Percentiles rank a stretch among this genome's conserved stretches.
Evolutionary conservation across 495 filamentous ascomycete genomes (phyloP).

Genomic region (Hypoxylon cercidicola): DNA sequence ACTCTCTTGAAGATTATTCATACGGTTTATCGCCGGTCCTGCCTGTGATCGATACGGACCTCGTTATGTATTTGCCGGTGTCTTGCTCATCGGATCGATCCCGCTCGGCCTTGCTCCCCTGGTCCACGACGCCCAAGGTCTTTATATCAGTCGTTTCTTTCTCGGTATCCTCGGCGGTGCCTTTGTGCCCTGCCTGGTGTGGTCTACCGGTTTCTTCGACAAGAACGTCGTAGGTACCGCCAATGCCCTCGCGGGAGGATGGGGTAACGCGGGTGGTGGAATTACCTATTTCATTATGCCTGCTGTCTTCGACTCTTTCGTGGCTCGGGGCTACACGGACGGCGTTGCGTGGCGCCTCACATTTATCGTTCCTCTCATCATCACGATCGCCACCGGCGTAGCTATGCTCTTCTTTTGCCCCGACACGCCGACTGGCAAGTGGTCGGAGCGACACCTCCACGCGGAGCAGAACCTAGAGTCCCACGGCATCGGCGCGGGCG

Average conservation of each 20-base stretch:
- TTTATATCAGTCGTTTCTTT: constrained; percentile 88
- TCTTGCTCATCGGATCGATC: constrained; percentile 78
- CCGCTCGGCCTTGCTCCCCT: constrained; percentile 87
- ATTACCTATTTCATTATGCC: constrained; percentile 95
- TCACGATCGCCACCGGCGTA: constrained; percentile 73
- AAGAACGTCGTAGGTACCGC: constrained; percentile 94
- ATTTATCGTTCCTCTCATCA: constrained; percentile 84
- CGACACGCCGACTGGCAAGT: constrained; percentile 87
- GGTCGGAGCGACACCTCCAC: constrained; percentile 74
- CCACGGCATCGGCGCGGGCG: constrained; percentile 47
- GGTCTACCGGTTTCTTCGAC: constrained; percentile 95
- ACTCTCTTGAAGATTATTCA: constrained; percentile 67
- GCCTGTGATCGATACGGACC: constrained; percentile 88
- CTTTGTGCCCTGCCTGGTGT: constrained; percentile 96
- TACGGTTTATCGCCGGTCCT: constrained; percentile 85
- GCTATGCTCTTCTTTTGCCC: constrained; percentile 77
- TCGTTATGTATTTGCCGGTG: constrained; percentile 79
- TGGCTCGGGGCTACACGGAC: constrained; percentile 65
- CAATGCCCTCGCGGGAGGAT: constrained; percentile 86
- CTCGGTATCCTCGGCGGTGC: constrained; percentile 89
- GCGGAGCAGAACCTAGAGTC: constrained; percentile 56
- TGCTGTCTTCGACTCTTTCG: constrained; percentile 85
- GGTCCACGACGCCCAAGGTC: constrained; percentile 72
- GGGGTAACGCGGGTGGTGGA: constrained; percentile 91
- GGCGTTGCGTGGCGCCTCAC: constrained; percentile 85